Base-by-base conservation (phyloP, 768 basidiomycete genomes). In the Psilocybe tampanensis region DNA sequence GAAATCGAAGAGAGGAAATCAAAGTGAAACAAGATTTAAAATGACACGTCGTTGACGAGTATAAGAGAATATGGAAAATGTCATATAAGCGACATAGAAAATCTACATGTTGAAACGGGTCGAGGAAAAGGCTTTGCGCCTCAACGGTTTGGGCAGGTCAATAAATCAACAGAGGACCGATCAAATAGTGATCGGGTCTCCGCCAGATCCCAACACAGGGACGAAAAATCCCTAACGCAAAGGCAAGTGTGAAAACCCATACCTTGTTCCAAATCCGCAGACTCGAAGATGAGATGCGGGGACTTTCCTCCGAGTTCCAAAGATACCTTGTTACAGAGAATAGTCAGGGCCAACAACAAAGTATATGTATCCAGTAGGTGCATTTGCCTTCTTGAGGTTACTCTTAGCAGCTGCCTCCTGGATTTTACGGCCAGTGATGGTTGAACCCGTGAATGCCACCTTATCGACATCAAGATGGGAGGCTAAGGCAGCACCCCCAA, bases 301-400 rank as follows among this genome's bases (percentile, higher is more conserved):
- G 89, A 92, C 75, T 98, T 97, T 43, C 95, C 95, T 29, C 95
- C 95, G 5, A 98, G 84, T 70, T 98, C 96, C 48, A 98, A 81
- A 19, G 94, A 94, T 41, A 97, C 82, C 88, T 89, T 63, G 54
- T 64, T 15, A 12, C 21, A 13, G 17, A 49, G 61, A 29, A 49
- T 5, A 29, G 44, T 52, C 22, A 44, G 32, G 33, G 13, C 42
- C 49, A 36, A 33, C 49, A 36, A 33, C 54, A 51, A 39, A 44
- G 29, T 56, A 50, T 4, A 8, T n/a, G 15, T 7, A 9, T 8
- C 6, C 55, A 33, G 51, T 22, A 58, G 19, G 36, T 13, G 45
- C 48, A n/a, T 52, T 26, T 42, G 83, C 94, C 80, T 96, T 96
- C 75, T 98, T 98, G 60, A 98, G 73, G 74, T 98, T 98, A 64